Evolutionary conservation across 371 early-diverging fungal species (phyloP), one percentile per base, ranked within the genome.

Genomic region (Batrachochytrium dendrobatidis): DNA sequence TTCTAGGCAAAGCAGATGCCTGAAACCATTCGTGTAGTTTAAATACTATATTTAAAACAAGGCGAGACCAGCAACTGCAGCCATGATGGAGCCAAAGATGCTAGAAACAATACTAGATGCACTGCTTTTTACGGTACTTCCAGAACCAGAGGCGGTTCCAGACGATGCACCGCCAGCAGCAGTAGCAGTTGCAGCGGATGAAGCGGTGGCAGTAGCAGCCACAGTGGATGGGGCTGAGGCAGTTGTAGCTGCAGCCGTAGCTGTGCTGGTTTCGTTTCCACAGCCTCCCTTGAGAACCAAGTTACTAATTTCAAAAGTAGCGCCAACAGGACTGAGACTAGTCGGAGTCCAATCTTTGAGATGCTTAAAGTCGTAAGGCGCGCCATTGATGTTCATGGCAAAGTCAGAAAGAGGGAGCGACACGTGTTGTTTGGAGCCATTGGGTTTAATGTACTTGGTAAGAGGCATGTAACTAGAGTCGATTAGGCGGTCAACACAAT

Each of bases 341-440:
- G 61, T 63, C 26, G 64, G 32, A 12, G 73, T 69, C 32, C 67
- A 60, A 55, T 72, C 73, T 60, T 72, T 70, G 50, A 68, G 44
- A 52, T 72, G 59, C 39, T 56, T 60, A 25, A 70, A 57, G 56
- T 69, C 68, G 53, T 61, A 69, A 12, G 12, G 39, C 17, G 31
- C 34, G 30, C 70, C 73, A 33, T 25, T 25, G 44, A 66, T 20
- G 51, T 69, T 66, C n/a, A 24, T 59, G 1, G 34, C 29, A 46
- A 62, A 72, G 56, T 69, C 70, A 3, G 49, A 7, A 20, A 58
- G 59, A n/a, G 63, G 62, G 17, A 70, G 8, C 26, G 24, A 33
- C 39, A 72, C 61, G 20, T 65, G 59, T 44, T 70, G 64, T 31
- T 62, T 59, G 24, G 28, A 55, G 34, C 70, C 70, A 44, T 59